Evolutionary conservation across 2,329 filamentous ascomycete species (phyloP).

Genomic region (Teratosphaeriaceae sp.): DNA sequence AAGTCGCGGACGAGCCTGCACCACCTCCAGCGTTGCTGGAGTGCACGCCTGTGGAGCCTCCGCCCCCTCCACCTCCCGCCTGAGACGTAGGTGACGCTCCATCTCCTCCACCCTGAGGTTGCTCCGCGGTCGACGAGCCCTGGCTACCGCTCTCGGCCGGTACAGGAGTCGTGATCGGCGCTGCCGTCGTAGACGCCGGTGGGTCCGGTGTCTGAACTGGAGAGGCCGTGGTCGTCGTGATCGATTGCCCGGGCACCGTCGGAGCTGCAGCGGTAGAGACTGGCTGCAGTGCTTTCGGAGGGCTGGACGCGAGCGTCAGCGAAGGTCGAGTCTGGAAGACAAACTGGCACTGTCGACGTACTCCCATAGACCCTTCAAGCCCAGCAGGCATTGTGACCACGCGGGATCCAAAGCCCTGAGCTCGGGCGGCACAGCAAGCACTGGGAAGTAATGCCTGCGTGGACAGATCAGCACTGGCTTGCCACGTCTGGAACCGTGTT

Average conservation of each 20-base stretch:
- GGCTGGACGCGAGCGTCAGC: not conserved
- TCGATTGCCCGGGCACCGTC: not conserved
- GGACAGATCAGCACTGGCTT: too few species aligned
- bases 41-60: too few species aligned
- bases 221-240: not conserved
- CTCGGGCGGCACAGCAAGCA: constrained; percentile 1
- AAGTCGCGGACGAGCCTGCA: too few species aligned
- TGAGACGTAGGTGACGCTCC: not conserved
- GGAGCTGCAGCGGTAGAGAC: not conserved
- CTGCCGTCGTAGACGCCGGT: not conserved
- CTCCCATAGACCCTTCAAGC: constrained; percentile 3
- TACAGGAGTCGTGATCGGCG: not conserved
- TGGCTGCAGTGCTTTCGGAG: constrained; percentile 2
- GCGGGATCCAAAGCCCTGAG: not conserved
- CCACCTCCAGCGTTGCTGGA: too few species aligned
- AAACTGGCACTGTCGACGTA: not conserved
- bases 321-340: not conserved
- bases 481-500: too few species aligned
- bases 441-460: not conserved
- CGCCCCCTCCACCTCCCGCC: not conserved
- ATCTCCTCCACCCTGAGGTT: not conserved
- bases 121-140: not conserved
- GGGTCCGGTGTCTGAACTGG: not conserved
- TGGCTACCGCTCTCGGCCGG: not conserved
- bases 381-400: not conserved